phyloP scores from a whole-genome alignment of 768 basidiomycete species.

The Auriscalpium vulgare region DNA sequence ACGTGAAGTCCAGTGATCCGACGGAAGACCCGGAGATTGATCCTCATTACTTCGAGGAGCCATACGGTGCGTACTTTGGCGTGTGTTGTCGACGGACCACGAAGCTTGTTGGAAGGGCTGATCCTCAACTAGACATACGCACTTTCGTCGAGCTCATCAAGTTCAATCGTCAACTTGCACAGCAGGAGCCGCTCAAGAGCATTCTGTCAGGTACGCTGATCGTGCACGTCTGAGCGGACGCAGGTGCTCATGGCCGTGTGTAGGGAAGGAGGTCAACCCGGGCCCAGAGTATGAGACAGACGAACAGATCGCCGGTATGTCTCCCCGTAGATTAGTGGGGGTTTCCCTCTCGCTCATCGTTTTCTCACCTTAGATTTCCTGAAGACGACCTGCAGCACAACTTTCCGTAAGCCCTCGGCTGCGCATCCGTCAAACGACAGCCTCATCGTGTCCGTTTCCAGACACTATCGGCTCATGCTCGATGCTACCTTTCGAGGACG shows the following conservation, averaged over 20 bases:
- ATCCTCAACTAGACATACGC: constrained; percentile 1
- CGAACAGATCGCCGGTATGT: constrained; percentile 6
- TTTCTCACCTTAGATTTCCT: background rate
- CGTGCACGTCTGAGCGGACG: background rate
- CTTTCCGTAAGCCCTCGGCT: constrained; percentile 1
- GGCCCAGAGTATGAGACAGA: constrained; percentile 10
- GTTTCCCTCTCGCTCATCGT: background rate
- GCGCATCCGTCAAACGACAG: no score
- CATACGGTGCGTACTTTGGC: constrained; percentile 5
- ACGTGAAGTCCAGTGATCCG: constrained; percentile 11
- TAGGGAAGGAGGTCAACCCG: constrained; percentile 6
- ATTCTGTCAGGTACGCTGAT: constrained; percentile 3
- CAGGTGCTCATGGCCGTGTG: background rate
- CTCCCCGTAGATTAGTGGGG: background rate
- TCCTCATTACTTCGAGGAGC: constrained; percentile 16
- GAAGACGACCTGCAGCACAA: background rate
- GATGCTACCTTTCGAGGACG: constrained; percentile 12
- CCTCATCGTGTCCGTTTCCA: background rate
- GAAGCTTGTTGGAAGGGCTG: background rate
- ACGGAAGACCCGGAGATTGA: constrained; percentile 8
- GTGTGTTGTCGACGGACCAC: background rate
- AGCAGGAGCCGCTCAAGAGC: constrained; percentile 15
- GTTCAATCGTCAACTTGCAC: constrained; percentile 10
- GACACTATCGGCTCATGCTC: constrained; percentile 10
- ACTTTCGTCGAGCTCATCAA: constrained; percentile 15